Percentiles rank a stretch among this genome's conserved stretches.
Conservation (phyloP, 305 asterid genomes). For the Euphrasia arctica region DNA sequence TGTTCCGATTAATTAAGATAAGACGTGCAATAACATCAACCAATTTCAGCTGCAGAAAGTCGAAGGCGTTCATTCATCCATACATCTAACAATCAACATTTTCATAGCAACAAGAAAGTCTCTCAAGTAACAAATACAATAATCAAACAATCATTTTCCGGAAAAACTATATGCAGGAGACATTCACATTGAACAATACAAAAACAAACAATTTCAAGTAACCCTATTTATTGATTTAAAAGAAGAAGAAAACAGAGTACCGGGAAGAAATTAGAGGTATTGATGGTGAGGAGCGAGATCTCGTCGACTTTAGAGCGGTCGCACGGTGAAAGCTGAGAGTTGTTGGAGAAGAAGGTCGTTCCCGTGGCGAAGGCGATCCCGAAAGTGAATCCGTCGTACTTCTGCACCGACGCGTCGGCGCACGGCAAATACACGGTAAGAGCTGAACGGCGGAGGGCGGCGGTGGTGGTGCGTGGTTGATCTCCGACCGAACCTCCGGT, state of each 20-base stretch:
- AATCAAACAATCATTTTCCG: neutral
- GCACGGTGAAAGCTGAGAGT: conserved; percentile 76
- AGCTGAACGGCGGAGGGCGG: too few relatives aligned
- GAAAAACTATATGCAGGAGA: neutral
- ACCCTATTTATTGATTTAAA: neutral
- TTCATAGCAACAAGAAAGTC: conserved; percentile 11
- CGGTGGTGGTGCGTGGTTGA: too few relatives aligned
- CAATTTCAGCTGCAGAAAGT: too few relatives aligned
- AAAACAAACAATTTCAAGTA: conserved; percentile 5
- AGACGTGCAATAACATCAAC: too few relatives aligned
- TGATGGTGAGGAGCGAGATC: conserved; percentile 89
- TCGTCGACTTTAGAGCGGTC: conserved; percentile 95
- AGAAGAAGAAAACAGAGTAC: conserved; percentile 31
- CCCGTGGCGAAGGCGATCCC: conserved; percentile 68
- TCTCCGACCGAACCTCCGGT: too few relatives aligned
- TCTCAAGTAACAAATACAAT: neutral
- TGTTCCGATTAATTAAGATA: too few relatives aligned
- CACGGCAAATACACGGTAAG: conserved; percentile 82
- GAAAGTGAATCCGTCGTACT: conserved; percentile 78
- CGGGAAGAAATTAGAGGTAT: conserved; percentile 70
- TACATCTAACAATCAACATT: neutral
- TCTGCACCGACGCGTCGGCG: conserved; percentile 71
- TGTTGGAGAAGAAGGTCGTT: conserved; percentile 46
- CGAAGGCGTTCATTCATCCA: too few relatives aligned
- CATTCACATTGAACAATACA: neutral